phyloP scores from a whole-genome alignment of 345 rosid genomes.

The Noccaea caerulescens region DNA sequence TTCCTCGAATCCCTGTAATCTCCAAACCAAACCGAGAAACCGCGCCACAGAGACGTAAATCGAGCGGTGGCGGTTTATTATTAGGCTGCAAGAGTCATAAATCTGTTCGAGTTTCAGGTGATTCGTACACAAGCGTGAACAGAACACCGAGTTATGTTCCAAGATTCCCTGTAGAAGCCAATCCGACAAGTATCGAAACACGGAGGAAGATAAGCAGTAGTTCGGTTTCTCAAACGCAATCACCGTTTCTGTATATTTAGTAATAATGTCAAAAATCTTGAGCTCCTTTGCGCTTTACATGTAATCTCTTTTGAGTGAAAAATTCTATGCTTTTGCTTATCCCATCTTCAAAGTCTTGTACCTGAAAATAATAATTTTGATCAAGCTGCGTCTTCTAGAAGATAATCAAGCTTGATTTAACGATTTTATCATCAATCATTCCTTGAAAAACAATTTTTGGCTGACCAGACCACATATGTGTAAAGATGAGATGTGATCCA shows the following conservation, averaged over 20 bases:
- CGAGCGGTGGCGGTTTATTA: slow-evolving; percentile 50
- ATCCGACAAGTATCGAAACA: slow-evolving; percentile 46
- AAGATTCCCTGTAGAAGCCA: slow-evolving; percentile 55
- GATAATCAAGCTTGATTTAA: neutral
- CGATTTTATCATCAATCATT: neutral
- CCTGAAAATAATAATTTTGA: neutral
- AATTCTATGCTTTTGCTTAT: slow-evolving; percentile 19
- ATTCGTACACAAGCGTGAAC: slow-evolving; percentile 48
- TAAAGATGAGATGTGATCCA: slow-evolving; percentile 34
- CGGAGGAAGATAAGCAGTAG: slow-evolving; percentile 43
- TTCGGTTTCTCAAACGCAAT: slow-evolving; percentile 46
- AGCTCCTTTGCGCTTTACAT: slow-evolving; percentile 20
- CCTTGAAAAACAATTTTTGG: neutral
- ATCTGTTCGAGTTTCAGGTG: slow-evolving; percentile 66
- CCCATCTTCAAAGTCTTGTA: slow-evolving; percentile 14
- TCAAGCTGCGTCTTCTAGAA: neutral
- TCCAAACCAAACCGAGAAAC: slow-evolving; percentile 32
- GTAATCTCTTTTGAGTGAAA: slow-evolving; percentile 32
- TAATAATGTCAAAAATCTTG: slow-evolving; percentile 27
- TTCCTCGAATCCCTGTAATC: slow-evolving; percentile 34
- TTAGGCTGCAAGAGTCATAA: slow-evolving; percentile 77
- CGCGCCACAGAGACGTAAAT: slow-evolving; percentile 44
- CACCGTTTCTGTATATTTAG: slow-evolving; percentile 50
- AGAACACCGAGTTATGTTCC: slow-evolving; percentile 45
- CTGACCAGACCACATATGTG: slow-evolving; percentile 13